Evolutionary conservation across 768 basidiomycete genomes (phyloP), one percentile per base, ranked within the genome.

Genomic region (Termitomyces sp.): DNA sequence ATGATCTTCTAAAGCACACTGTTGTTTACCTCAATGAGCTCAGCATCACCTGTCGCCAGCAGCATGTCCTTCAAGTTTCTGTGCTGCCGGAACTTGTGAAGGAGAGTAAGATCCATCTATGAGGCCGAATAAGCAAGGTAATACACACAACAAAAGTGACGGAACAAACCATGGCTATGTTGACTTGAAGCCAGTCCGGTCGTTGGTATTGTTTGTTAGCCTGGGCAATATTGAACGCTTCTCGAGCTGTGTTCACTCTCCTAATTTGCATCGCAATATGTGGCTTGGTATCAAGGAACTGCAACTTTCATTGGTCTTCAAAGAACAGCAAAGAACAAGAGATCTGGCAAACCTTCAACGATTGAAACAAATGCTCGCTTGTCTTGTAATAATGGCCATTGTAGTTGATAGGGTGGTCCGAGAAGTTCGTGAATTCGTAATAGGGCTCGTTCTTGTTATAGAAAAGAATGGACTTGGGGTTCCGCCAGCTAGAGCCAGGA

Each of bases 341-440:
- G 31, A 34, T 17, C 17, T n/a, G 31, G 6, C 37, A 19, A 54
- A 83, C 86, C 69, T 88, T 89, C 71, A 89, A 79, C 5, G 88
- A 82, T 61, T 90, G 88, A 65, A 88, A 90, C 11, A 90, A 74
- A 67, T 90, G 89, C 67, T 89, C 89, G 64, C 86, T 86, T 1
- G 88, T 90, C 3, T 86, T 85, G 64, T 89, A 90, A 48, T 66
- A 71, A 64, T 83, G 84, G 23, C 82, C 82, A 27, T 81, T 73
- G 63, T 86, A 85, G 6, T 70, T 61, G 10, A 90, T 77, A 38
- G 81, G 73, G 64, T 89, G 86, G 0, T 82, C 65, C 6, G 89
- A 89, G 68, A 89, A 89, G 68, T 88, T 88, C 38, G 87, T 87
- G 64, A 89, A 88, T 16, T 83, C 86, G 60, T 88, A 87, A 65